These are phyloP conservation scores for Globisporangium emineosum DNA, from an alignment of 352 stramenopile species.

Conservation along the genomic window DNA sequence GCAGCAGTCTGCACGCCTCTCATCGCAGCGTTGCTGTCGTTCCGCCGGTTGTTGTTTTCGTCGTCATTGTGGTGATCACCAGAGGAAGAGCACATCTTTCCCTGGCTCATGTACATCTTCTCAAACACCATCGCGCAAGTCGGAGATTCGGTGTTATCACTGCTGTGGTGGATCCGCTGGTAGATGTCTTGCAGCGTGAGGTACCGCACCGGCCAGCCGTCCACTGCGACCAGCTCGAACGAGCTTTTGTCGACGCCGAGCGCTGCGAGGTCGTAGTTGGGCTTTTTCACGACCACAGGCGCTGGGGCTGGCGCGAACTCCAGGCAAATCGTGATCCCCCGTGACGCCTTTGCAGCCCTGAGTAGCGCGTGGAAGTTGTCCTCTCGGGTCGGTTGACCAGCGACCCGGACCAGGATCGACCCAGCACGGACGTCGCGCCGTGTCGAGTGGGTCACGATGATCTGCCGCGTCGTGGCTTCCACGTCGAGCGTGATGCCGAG, in stretches of 20 bases:
- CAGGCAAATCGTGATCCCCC: constrained; percentile 8
- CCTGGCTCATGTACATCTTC: not conserved
- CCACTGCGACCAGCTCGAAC: constrained; percentile 13
- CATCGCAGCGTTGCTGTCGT: not conserved
- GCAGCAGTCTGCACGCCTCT: not conserved
- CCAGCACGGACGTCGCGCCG: constrained; percentile 3
- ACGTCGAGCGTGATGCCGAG: constrained; percentile 16
- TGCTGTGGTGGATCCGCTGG: constrained; percentile 4
- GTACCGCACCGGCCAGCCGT: constrained; percentile 9
- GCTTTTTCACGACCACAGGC: constrained; percentile 9
- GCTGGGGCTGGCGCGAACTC: constrained; percentile 7
- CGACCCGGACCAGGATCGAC: not conserved
- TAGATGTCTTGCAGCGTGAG: constrained; percentile 9
- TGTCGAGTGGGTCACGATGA: constrained; percentile 11
- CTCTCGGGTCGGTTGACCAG: not conserved
- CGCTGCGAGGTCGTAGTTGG: constrained; percentile 12
- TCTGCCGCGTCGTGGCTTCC: constrained; percentile 8
- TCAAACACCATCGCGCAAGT: constrained; percentile 14
- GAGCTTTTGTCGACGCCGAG: constrained; percentile 4
- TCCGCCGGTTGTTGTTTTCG: not conserved
- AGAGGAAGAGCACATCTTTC: not conserved
- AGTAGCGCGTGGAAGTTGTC: constrained; percentile 9
- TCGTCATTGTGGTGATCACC: not conserved
- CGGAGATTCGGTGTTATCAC: not conserved
- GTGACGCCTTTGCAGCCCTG: not conserved